Evolutionary conservation across 768 basidiomycete genomes (phyloP), one percentile per base, ranked within the genome.

Genomic region (Mrakia frigida): DNA sequence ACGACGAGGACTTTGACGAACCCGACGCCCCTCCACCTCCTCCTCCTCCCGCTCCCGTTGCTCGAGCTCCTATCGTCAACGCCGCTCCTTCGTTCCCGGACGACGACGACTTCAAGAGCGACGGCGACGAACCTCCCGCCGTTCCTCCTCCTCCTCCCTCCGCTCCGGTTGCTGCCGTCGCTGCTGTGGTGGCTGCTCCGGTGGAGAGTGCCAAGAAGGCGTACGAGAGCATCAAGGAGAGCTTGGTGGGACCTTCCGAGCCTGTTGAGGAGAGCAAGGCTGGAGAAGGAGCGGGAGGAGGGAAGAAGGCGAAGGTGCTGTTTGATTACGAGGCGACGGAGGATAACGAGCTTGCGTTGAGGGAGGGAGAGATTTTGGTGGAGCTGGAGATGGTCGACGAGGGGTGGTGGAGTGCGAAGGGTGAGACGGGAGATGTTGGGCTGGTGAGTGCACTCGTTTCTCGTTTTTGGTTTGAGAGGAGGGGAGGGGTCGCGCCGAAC

Each of bases 361-460:
- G 7, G 6, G 76, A 77, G 63, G 76, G 76, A 70, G 76, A 77
- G 85, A 82, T 82, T 75, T 86, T 97, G 33, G 79, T 85, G 1
- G 94, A 96, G 82, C 92, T 93, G 63, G 92, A 95, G 81, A 83
- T 89, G 50, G 88, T 97, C 69, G 88, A 90, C 74, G 88, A 91
- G 79, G 86, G 92, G 9, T 98, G 95, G 95, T 97, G 94, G 95
- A 87, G 86, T 76, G 95, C 93, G 31, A 85, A 89, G 69, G 90
- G 89, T 41, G 84, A 86, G 59, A 87, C 86, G 33, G 93, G 93
- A 5, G 90, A 91, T 85, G 85, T 83, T 9, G 95, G 94, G 11
- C 83, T 76, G 87, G 91, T 92, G 35, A 46, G n/a, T 39, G 10
- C 65, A 41, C 70, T 43, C 41, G 6, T 52, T 6, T 70, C 60